Percentiles rank a stretch among this genome's conserved stretches.
Conservation (phyloP, 148 eudicot species). For the Spergularia bocconei region DNA sequence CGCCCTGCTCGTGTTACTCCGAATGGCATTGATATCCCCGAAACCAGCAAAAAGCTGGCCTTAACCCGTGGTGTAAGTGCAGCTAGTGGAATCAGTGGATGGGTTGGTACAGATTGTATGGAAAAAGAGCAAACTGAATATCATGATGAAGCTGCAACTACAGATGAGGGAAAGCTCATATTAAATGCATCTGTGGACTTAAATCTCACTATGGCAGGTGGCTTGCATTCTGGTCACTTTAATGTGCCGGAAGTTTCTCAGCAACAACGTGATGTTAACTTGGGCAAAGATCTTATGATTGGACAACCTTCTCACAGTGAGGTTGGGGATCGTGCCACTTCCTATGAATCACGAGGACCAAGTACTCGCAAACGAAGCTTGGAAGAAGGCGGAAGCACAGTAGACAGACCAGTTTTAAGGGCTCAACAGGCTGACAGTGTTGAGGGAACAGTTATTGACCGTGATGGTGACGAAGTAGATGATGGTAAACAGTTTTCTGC, state of each 20-base stretch:
- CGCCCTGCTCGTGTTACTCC: conserved; percentile 83
- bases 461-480: conserved; percentile 94
- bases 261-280: conserved; percentile 49
- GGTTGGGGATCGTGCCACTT: conserved; percentile 96
- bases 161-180: conserved; percentile 67
- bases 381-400: conserved; percentile 97
- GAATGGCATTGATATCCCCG: conserved; percentile 64
- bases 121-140: conserved; percentile 79
- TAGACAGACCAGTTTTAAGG: conserved; percentile 66
- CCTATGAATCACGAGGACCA: conserved; percentile 96
- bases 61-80: conserved; percentile 94
- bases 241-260: conserved; percentile 47
- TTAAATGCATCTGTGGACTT: conserved; percentile 68
- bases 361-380: conserved; percentile 80
- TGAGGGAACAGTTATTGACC: conserved; percentile 93
- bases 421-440: conserved; percentile 85
- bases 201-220: conserved; percentile 84
- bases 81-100: conserved; percentile 91
- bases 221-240: conserved; percentile 51
- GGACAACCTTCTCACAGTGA: conserved; percentile 97
- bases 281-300: conserved; percentile 75
- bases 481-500: conserved; percentile 74
- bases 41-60: conserved; percentile 75
- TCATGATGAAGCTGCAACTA: conserved; percentile 85
- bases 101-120: conserved; percentile 73